Evolutionary conservation across 495 filamentous ascomycete species (phyloP).

Genomic region (Daldinia decipiens): DNA sequence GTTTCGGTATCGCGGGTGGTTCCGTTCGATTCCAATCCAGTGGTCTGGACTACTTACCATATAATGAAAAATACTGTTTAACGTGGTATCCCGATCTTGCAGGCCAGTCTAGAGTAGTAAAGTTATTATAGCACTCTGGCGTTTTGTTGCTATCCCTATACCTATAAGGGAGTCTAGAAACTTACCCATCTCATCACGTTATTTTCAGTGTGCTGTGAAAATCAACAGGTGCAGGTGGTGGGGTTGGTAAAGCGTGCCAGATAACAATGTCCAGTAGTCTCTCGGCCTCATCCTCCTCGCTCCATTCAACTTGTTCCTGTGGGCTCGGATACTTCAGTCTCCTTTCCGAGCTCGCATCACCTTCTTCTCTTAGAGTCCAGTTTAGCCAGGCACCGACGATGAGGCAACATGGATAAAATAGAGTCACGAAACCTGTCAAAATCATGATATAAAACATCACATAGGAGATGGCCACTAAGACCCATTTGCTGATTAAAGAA

Average conservation of each 20-base stretch:
- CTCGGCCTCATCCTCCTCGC: background rate
- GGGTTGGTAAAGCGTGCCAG: background rate
- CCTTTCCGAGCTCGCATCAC: background rate
- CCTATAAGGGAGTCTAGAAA: background rate
- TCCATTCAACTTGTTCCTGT: background rate
- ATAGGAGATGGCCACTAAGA: background rate
- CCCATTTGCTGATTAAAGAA: background rate
- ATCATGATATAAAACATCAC: slow-evolving; percentile 4
- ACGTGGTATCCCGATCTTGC: background rate
- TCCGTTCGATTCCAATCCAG: background rate
- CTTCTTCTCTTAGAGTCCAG: background rate
- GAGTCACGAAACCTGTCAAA: background rate
- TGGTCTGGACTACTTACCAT: background rate
- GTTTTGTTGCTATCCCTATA: background rate
- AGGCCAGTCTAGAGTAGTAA: background rate
- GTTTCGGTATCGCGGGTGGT: background rate
- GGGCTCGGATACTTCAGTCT: background rate
- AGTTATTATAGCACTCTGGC: background rate
- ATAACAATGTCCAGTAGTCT: background rate
- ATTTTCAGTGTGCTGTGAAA: too few relatives aligned
- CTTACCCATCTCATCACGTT: too few relatives aligned
- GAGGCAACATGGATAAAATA: background rate
- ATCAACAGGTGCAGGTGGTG: background rate
- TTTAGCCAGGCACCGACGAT: background rate
- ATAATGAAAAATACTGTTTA: background rate